Evolutionary conservation across 768 basidiomycete species (phyloP), one percentile per base, ranked within the genome.

Genomic region (Phylloporus arenicola): DNA sequence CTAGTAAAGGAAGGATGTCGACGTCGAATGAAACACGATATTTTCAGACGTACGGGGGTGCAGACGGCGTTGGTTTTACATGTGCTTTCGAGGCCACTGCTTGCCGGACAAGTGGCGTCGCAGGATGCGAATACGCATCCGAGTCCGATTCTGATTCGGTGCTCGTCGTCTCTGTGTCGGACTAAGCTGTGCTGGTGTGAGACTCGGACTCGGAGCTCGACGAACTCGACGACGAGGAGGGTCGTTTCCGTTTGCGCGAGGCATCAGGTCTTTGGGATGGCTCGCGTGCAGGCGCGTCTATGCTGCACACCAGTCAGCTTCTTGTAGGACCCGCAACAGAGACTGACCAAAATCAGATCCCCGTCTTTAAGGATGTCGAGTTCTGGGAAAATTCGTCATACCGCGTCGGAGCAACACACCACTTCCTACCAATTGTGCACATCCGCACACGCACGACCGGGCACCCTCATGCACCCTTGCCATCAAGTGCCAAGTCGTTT

Each of bases 361-460:
- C 65, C 66, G 11, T 68, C 66, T 39, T 60, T 54, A 5, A 68
- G 40, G 35, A 68, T 35, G 2, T 30, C 43, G n/a, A 68, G 50
- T 5, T 66, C 62, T 4, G 55, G n/a, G n/a, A n/a, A n/a, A n/a
- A n/a, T n/a, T n/a, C n/a, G n/a, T n/a, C n/a, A n/a, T n/a, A n/a
- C n/a, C n/a, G n/a, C n/a, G n/a, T n/a, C n/a, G n/a, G n/a, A n/a
- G n/a, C n/a, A n/a, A n/a, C n/a, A n/a, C n/a, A n/a, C n/a, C n/a
- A n/a, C n/a, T n/a, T n/a, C n/a, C n/a, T n/a, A n/a, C n/a, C n/a
- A n/a, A n/a, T n/a, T n/a, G n/a, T n/a, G n/a, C n/a, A n/a, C n/a
- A n/a, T n/a, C n/a, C n/a, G n/a, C n/a, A n/a, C n/a, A n/a, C n/a
- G n/a, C n/a, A n/a, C n/a, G n/a, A n/a, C n/a, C n/a, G n/a, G n/a